Evolutionary conservation across 768 basidiomycete genomes (phyloP).

Genomic region (Asterophora parasitica): DNA sequence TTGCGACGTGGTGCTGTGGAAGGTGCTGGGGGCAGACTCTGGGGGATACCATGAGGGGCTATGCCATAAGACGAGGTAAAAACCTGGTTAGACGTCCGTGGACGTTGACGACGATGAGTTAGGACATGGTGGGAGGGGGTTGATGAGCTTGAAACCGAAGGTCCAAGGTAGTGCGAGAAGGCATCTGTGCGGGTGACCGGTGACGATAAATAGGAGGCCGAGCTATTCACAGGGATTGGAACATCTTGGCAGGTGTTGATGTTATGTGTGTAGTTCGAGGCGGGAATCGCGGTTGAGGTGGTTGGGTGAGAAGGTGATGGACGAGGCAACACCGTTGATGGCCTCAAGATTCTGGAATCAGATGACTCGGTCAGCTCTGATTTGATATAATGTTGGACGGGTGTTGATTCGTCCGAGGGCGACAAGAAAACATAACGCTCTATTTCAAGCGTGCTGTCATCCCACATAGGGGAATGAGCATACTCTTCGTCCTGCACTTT

Average conservation of each 20-base stretch:
- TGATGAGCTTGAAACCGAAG: conserved; percentile 47
- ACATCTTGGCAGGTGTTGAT: conserved; percentile 44
- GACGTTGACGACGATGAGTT: conserved; percentile 53
- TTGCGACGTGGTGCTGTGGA: conserved; percentile 50
- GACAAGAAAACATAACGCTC: background rate
- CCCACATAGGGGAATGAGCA: conserved; percentile 6
- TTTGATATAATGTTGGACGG: conserved; percentile 19
- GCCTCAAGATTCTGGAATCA: conserved; percentile 53
- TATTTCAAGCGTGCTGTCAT: background rate
- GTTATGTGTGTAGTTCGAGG: conserved; percentile 31
- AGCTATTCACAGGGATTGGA: conserved; percentile 39
- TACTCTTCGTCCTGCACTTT: conserved; percentile 6
- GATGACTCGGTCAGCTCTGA: conserved; percentile 47
- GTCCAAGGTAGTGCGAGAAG: conserved; percentile 42
- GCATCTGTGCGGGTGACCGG: conserved; percentile 38
- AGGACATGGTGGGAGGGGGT: conserved; percentile 50
- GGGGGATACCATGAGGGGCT: conserved; percentile 76
- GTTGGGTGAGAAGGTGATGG: conserved; percentile 18
- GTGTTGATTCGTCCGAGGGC: background rate
- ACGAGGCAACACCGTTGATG: conserved; percentile 45
- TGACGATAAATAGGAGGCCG: conserved; percentile 37
- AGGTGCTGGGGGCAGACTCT: conserved; percentile 63
- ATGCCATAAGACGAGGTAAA: conserved; percentile 65
- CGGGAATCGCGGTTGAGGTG: conserved; percentile 45
- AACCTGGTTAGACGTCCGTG: conserved; percentile 60